A percentile compares a stretch with the other conserved stretches of the same genome.
phyloP scores from a whole-genome alignment of 2,329 filamentous ascomycete genomes.

The Fusarium nygamai region DNA sequence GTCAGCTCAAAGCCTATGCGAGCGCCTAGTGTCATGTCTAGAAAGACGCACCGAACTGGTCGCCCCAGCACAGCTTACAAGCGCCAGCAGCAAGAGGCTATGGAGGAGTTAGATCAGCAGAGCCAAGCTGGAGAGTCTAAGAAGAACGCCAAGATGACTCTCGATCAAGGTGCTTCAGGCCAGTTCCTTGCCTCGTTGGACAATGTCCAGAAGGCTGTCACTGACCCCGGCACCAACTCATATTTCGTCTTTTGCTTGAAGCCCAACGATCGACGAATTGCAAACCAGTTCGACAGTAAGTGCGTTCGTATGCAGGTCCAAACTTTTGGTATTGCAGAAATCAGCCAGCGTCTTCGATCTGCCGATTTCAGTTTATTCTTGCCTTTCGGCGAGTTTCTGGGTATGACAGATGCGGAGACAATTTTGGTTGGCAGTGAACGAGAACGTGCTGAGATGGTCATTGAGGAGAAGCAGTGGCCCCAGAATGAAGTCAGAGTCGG shows the following conservation, averaged over 20 bases:
- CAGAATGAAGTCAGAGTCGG: slow-evolving; percentile 90
- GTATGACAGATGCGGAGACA: slow-evolving; percentile 83
- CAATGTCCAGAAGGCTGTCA: slow-evolving; percentile 88
- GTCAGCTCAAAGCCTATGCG: slow-evolving; percentile 95
- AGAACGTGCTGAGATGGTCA: slow-evolving; percentile 90
- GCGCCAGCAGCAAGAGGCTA: slow-evolving; percentile 54
- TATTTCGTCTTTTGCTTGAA: slow-evolving; percentile 99
- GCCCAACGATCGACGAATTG: slow-evolving; percentile 95
- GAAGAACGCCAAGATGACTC: slow-evolving; percentile 55
- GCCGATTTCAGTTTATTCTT: slow-evolving; percentile 97
- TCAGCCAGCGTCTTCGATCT: slow-evolving; percentile 90
- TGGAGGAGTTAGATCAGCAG: slow-evolving; percentile 59
- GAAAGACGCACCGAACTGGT: slow-evolving; percentile 66
- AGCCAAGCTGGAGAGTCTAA: slow-evolving; percentile 59
- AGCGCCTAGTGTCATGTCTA: slow-evolving; percentile 90
- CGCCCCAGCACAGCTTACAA: slow-evolving; percentile 48
- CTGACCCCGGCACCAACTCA: slow-evolving; percentile 83
- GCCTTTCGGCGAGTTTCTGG: slow-evolving; percentile 94
- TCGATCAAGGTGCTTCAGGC: slow-evolving; percentile 86
- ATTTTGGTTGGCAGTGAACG: slow-evolving; percentile 90
- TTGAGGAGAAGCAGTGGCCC: slow-evolving; percentile 93
- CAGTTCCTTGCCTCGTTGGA: slow-evolving; percentile 92
- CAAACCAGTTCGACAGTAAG: slow-evolving; percentile 99
- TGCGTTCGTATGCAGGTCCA: slow-evolving; percentile 95
- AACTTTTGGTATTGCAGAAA: slow-evolving; percentile 95